These are phyloP conservation scores for Phytophthora pini DNA, from an alignment of 352 stramenopile species.

Conservation along the genomic window DNA sequence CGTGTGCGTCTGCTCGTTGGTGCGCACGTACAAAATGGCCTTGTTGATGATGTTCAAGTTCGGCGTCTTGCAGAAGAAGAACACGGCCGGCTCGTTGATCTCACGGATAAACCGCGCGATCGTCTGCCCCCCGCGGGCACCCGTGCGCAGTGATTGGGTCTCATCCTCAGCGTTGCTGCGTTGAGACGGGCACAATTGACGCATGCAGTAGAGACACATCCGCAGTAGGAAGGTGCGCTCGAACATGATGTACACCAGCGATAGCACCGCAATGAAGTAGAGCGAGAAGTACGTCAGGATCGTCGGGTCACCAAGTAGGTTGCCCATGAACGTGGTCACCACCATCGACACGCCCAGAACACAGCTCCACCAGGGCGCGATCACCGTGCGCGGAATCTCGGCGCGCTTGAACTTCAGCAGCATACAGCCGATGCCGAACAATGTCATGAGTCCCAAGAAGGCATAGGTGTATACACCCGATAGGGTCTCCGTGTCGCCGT, in stretches of 20 bases:
- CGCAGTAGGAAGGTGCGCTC: constrained; percentile 88
- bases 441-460: constrained; percentile 95
- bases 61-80: constrained; percentile 94
- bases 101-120: constrained; percentile 85
- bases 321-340: constrained; percentile 85
- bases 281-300: constrained; percentile 91
- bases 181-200: constrained; percentile 78
- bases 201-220: constrained; percentile 81
- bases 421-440: constrained; percentile 94
- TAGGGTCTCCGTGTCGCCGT: constrained; percentile 92
- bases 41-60: constrained; percentile 96
- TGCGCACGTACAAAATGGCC: constrained; percentile 94
- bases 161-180: constrained; percentile 44
- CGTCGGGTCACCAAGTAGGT: constrained; percentile 85
- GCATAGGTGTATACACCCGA: constrained; percentile 95
- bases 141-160: constrained; percentile 69
- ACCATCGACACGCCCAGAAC: constrained; percentile 84
- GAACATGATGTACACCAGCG: constrained; percentile 90
- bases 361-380: constrained; percentile 90
- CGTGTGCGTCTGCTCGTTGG: constrained; percentile 93
- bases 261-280: constrained; percentile 86
- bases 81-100: constrained; percentile 92
- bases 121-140: constrained; percentile 82
- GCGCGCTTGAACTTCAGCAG: constrained; percentile 96
- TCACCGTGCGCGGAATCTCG: constrained; percentile 86